Base-by-base conservation (phyloP, 23 red algal genomes). In the Gracilaria gracilis region DNA sequence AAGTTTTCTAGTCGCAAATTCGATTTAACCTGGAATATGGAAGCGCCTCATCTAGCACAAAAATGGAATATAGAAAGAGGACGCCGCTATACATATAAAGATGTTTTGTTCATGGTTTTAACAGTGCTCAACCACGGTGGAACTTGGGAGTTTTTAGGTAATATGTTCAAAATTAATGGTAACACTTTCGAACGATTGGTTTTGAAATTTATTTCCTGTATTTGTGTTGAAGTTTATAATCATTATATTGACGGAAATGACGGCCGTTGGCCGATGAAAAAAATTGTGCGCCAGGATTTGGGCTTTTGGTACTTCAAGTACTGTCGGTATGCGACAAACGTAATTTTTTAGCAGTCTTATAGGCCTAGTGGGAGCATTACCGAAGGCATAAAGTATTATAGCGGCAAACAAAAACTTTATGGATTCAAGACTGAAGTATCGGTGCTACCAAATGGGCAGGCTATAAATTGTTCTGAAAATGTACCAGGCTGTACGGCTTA, bases 161-260 rank as follows among this genome's bases (percentile, higher is more conserved):
- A 72, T 4, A 72, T 86, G 24, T 72, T 86, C 28, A 46, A 53
- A 14, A 25, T 86, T 5, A 86, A 50, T 13, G 0, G 33, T 3
- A 16, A 15, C 36, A 71, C 82, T 6, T 86, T 86, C 37, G 62
- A 86, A 31, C 72, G 33, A 47, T 19, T 71, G 16, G 49, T 86
- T 51, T 67, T 57, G 37, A 25, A 31, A 20, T 86, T 71, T 29
- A 58, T 86, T 20, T 44, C 13, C 15, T 12, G 5, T 19, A 15
- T 73, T 44, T 0, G 19, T 20, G 19, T 67, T 0, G 8, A 33
- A 9, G 16, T 72, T 12, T 73, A 48, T 13, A 40, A 71, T 40
- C 35, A 39, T 51, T 72, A 34, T 49, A 62, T 73, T 38, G 16
- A 11, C 9, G 5, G 20, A 13, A 13, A 31, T 29, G 62, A 29